Conservation (phyloP, 2,329 filamentous ascomycete species). For the Xylaria polymorpha region DNA sequence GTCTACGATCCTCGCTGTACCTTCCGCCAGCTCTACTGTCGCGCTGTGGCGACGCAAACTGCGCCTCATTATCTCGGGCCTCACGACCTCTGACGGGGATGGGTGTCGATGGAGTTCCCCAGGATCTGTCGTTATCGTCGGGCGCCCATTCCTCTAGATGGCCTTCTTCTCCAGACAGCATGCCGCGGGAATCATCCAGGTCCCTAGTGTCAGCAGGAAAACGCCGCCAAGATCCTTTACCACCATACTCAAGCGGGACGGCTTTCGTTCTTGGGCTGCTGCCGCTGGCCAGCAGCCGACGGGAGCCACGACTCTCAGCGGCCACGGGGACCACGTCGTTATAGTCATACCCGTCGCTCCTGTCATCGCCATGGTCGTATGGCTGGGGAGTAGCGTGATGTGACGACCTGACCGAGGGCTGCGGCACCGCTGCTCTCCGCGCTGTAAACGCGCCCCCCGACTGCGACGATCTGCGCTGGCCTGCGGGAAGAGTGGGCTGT, state of each 20-base stretch:
- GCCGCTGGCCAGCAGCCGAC: neutral
- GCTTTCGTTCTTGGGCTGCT: neutral
- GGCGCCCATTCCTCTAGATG: too few species aligned
- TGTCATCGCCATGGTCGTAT: neutral
- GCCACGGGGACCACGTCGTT: neutral
- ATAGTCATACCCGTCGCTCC: neutral
- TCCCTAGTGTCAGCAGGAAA: too few species aligned
- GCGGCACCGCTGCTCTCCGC: neutral
- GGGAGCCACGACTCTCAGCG: neutral
- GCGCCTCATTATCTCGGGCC: neutral
- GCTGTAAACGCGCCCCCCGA: too few species aligned
- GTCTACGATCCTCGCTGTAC: neutral
- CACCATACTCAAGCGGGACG: neutral
- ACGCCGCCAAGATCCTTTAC: too few species aligned
- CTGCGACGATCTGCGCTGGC: too few species aligned
- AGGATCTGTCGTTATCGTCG: too few species aligned
- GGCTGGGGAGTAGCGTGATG: neutral
- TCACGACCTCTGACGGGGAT: neutral
- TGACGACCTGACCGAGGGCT: neutral
- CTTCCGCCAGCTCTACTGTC: neutral
- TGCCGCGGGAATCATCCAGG: too few species aligned
- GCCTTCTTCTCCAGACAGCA: too few species aligned
- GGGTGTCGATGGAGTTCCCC: too few species aligned
- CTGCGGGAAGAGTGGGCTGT: neutral
- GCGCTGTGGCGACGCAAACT: neutral